Conservation (phyloP, 441 rosid species). For the Capsella rubella region DNA sequence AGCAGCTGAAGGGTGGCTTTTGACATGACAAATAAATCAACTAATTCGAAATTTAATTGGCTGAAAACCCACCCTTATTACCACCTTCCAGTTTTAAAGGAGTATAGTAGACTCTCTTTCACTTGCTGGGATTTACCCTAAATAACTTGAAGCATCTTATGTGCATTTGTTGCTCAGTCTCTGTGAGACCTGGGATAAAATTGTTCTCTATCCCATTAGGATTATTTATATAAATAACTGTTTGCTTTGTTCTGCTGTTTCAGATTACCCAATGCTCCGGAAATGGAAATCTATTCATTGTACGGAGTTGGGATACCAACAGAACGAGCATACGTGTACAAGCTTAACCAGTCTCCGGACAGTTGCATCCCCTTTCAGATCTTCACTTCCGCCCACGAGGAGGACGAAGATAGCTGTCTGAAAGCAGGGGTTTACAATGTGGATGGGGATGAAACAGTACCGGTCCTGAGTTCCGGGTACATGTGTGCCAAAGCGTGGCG, state of each 20-base stretch:
- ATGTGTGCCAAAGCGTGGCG: constrained; percentile 99
- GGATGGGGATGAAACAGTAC: constrained; percentile 98
- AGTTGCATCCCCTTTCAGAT: constrained; percentile 94
- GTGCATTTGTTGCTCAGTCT: not conserved
- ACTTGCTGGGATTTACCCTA: not conserved
- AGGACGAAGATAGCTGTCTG: constrained; percentile 68
- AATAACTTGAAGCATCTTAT: not conserved
- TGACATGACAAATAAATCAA: not conserved
- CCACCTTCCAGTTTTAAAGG: not conserved
- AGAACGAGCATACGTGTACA: constrained; percentile 87
- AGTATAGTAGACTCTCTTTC: constrained; percentile 5
- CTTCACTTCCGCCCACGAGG: constrained; percentile 72
- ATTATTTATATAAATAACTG: not conserved
- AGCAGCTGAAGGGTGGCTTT: constrained; percentile 3
- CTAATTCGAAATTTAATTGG: not conserved
- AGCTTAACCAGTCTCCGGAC: constrained; percentile 70
- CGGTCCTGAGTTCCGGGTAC: constrained; percentile 86
- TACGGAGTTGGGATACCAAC: constrained; percentile 98
- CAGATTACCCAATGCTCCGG: constrained; percentile 95
- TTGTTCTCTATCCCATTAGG: constrained; percentile 4
- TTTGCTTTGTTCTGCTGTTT: constrained; percentile 39
- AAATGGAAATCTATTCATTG: constrained; percentile 87
- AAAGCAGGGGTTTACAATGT: constrained; percentile 83
- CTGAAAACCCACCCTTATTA: not conserved
- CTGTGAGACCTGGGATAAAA: not conserved